phyloP scores from a whole-genome alignment of 2,329 filamentous ascomycete species.

The Neofusicoccum sp. region DNA sequence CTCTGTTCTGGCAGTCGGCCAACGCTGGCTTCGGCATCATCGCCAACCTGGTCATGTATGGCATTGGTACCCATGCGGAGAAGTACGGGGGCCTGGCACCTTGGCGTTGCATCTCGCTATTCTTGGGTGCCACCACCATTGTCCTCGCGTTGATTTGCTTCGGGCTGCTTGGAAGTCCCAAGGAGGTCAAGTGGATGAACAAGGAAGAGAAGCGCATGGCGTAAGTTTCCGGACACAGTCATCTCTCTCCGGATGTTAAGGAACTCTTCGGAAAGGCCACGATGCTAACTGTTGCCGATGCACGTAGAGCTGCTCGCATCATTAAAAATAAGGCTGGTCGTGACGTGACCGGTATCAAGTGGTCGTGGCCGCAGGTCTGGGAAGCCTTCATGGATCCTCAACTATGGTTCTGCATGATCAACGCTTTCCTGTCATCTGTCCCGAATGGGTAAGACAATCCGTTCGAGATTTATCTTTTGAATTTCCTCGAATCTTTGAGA shows the following conservation, averaged over 20 bases:
- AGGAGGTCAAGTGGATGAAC: conserved; percentile 25
- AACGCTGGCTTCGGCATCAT: conserved; percentile 34
- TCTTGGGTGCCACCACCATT: conserved; percentile 21
- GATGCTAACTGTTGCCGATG: background rate
- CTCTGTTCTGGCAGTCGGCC: conserved; percentile 38
- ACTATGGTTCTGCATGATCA: conserved; percentile 16
- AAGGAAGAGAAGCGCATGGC: conserved; percentile 19
- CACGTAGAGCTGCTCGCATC: conserved; percentile 12
- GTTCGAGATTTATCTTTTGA: background rate
- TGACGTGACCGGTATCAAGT: conserved; percentile 15
- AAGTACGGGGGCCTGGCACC: conserved; percentile 13
- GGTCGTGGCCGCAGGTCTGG: conserved; percentile 14
- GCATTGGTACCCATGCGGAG: conserved; percentile 15
- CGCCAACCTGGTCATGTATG: conserved; percentile 15
- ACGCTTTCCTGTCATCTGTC: conserved; percentile 18
- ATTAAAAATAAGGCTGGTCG: conserved; percentile 12
- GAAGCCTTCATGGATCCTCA: conserved; percentile 17
- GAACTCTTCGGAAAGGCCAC: too few species aligned
- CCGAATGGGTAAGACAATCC: conserved; percentile 6
- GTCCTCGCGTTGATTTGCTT: conserved; percentile 23
- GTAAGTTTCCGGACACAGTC: background rate
- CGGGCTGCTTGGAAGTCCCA: conserved; percentile 25
- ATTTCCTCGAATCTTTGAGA: background rate
- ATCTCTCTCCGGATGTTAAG: background rate
- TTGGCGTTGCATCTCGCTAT: conserved; percentile 16